A percentile compares a stretch with the other conserved stretches of the same genome.
phyloP scores from a whole-genome alignment of 352 stramenopile species.

The Pythium chondricola region DNA sequence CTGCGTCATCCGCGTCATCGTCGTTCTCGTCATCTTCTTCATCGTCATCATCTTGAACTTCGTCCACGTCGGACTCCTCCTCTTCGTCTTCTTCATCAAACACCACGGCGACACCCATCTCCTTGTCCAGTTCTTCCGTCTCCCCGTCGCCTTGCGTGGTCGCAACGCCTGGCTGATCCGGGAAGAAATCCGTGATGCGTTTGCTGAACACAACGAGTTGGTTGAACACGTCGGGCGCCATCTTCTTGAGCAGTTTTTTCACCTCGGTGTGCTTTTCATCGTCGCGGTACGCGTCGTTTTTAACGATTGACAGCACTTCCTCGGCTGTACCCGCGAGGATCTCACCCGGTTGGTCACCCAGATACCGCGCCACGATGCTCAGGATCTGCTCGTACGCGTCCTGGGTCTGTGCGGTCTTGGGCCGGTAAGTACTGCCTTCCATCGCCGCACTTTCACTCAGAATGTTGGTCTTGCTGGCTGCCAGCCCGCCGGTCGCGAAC shows the following conservation, averaged over 20 bases:
- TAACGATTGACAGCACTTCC: slow-evolving; percentile 90
- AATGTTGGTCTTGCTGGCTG: slow-evolving; percentile 43
- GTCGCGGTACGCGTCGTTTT: slow-evolving; percentile 86
- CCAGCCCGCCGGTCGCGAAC: slow-evolving; percentile 46
- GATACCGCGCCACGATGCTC: slow-evolving; percentile 52
- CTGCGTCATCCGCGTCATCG: slow-evolving; percentile 40
- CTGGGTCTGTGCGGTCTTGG: slow-evolving; percentile 81
- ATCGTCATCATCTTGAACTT: slow-evolving; percentile 72
- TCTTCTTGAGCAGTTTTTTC: slow-evolving; percentile 81
- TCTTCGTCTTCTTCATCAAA: slow-evolving; percentile 98
- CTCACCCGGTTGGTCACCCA: slow-evolving; percentile 88
- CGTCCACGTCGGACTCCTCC: slow-evolving; percentile 90
- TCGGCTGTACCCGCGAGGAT: slow-evolving; percentile 89
- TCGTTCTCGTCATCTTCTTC: slow-evolving; percentile 44
- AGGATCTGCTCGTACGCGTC: slow-evolving; percentile 90
- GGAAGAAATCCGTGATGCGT: slow-evolving; percentile 86
- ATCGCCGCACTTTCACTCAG: slow-evolving; percentile 65
- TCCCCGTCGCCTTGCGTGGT: slow-evolving; percentile 30
- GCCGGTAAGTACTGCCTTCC: slow-evolving; percentile 81
- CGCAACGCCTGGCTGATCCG: slow-evolving; percentile 21
- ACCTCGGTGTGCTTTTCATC: slow-evolving; percentile 80
- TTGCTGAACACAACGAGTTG: slow-evolving; percentile 82
- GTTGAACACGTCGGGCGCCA: slow-evolving; percentile 66
- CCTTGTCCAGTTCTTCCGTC: slow-evolving; percentile 89
- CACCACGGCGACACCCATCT: slow-evolving; percentile 97